These are phyloP conservation scores for Fusarium succisae DNA, from an alignment of 2,329 filamentous ascomycete genomes.

Conservation along the genomic window DNA sequence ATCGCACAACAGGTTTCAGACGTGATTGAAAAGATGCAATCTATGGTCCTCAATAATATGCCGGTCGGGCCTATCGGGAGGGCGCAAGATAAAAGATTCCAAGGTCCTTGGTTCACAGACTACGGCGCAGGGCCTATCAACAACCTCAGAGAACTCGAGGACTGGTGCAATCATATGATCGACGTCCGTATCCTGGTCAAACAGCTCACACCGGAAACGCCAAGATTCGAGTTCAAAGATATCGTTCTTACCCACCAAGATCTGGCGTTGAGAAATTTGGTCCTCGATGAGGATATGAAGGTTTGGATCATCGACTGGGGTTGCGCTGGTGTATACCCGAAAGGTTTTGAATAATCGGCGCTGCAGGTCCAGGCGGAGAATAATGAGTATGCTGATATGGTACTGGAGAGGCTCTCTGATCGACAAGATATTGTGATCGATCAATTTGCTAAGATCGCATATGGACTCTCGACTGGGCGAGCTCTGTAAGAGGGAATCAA, in stretches of 20 bases:
- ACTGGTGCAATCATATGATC: not conserved
- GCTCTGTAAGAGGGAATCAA: rapidly evolving
- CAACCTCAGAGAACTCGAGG: rapidly evolving
- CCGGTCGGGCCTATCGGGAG: rapidly evolving
- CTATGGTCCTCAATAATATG: rapidly evolving
- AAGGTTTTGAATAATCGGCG: rapidly evolving
- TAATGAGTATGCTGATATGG: not conserved
- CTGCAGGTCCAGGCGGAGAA: not conserved
- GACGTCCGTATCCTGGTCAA: rapidly evolving
- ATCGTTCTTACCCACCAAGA: rapidly evolving
- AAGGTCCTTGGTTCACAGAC: not conserved
- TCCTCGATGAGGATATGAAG: rapidly evolving
- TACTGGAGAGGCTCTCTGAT: rapidly evolving
- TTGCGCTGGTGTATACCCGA: not conserved
- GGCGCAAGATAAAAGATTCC: rapidly evolving
- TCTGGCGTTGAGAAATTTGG: rapidly evolving
- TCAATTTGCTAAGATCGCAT: rapidly evolving
- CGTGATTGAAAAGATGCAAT: rapidly evolving
- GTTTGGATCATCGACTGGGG: rapidly evolving
- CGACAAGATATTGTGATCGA: rapidly evolving
- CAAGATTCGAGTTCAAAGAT: rapidly evolving
- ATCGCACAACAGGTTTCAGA: rapidly evolving
- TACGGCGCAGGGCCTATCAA: not conserved
- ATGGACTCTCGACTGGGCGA: rapidly evolving
- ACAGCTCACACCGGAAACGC: rapidly evolving